Evolutionary conservation across 108 stramenopile genomes (phyloP), one percentile per base, ranked within the genome.

Genomic region (Bacterosira constricta): DNA sequence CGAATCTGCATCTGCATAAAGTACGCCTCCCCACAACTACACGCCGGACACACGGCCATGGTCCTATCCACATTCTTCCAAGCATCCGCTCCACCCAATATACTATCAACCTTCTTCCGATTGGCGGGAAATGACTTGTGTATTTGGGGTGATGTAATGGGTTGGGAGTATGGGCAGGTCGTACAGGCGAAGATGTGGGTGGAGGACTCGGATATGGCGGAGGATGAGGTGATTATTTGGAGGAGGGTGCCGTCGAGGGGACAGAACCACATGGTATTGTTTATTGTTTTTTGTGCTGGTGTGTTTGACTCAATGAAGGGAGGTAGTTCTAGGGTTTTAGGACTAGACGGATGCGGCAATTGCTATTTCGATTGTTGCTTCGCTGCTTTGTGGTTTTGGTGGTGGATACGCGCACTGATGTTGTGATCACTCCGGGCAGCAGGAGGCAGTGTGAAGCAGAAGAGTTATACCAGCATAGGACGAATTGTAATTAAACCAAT

Each of bases 1-100:
- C 98, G 88, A 60, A 98, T 97, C 73, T 99, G 97, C 71, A 98
- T 97, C 76, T 98, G 97, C 94, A 98, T 95, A 87, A 98, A 99
- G 82, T 97, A 99, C 0, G 99, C 99, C 80, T 96, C 86, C 15
- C 86, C 78, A 71, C 88, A 85, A 50, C 75, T 69, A 71, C 99
- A 99, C 20, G 54, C 57, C 6, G 98, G 96, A 78, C 99, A 99
- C 7, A 76, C 69, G 6, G 92, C 91, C 78, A 81, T 79, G 38
- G 99, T 98, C 15, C 94, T 88, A 85, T 98, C 97, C 23, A 97
- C 98, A 84, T 98, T 97, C 57, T 97, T 94, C 99, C 98, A 98
- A 0, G 99, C 99, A 29, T 92, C 94, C 5, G 83, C 92, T 10
- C 98, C 99, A 23, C 99, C 99, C 21, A 99, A 83, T 37, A 99